These are phyloP conservation scores for Xerocomus spinulosus DNA, from an alignment of 768 basidiomycete species.

Conservation along the genomic window DNA sequence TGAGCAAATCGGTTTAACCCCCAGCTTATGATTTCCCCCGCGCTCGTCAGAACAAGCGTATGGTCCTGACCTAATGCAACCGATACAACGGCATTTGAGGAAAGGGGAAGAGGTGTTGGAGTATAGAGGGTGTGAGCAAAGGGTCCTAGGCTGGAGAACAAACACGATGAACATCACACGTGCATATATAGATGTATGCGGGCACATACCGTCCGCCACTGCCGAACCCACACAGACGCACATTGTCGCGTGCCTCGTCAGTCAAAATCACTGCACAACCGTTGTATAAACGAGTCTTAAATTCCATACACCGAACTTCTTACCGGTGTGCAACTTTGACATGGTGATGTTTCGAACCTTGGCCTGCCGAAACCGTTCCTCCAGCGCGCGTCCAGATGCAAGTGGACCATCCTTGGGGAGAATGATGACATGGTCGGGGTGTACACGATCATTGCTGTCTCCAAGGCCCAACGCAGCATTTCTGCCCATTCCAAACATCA, in stretches of 20 bases:
- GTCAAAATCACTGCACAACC: slow-evolving; percentile 53
- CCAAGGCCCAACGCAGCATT: slow-evolving; percentile 88
- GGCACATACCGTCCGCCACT: slow-evolving; percentile 71
- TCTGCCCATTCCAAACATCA: slow-evolving; percentile 32
- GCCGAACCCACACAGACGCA: slow-evolving; percentile 87
- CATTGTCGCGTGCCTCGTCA: slow-evolving; percentile 63
- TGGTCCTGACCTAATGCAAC: slow-evolving; percentile 94
- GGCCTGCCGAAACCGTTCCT: slow-evolving; percentile 57
- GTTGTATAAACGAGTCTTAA: not conserved
- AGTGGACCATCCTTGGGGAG: slow-evolving; percentile 14
- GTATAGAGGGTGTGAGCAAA: slow-evolving; percentile 75
- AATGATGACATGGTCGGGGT: slow-evolving; percentile 73
- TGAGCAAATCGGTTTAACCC: slow-evolving; percentile 87
- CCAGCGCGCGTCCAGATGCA: slow-evolving; percentile 23
- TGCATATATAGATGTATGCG: not conserved
- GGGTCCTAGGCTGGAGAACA: slow-evolving; percentile 55
- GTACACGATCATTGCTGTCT: slow-evolving; percentile 69
- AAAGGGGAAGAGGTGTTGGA: slow-evolving; percentile 55
- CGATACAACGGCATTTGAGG: slow-evolving; percentile 52
- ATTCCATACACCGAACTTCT: slow-evolving; percentile 6
- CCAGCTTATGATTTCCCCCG: slow-evolving; percentile 87
- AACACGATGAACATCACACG: not conserved
- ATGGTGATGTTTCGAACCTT: slow-evolving; percentile 66
- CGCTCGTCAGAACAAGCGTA: slow-evolving; percentile 75
- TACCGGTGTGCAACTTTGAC: slow-evolving; percentile 88